phyloP scores from a whole-genome alignment of 768 basidiomycete genomes.

The Butyriboletus loyo region DNA sequence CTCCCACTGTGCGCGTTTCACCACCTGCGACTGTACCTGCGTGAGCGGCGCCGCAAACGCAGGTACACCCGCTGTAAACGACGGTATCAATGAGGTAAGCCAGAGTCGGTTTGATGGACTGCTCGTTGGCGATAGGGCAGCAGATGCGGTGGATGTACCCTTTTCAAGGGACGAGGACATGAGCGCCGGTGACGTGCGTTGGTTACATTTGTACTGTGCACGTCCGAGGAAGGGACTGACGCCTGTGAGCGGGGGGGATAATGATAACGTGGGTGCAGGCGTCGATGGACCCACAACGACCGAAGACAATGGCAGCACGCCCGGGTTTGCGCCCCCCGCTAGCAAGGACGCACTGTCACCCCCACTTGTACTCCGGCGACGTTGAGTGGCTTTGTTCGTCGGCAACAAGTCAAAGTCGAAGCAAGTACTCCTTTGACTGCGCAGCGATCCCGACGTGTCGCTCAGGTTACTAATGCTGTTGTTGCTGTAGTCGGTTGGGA shows the following conservation, averaged over 20 bases:
- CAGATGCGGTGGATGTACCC: neutral
- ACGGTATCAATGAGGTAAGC: conserved; percentile 22
- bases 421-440: conserved; percentile 15
- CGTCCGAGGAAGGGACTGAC: conserved; percentile 18
- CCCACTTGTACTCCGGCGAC: neutral
- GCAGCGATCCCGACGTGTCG: conserved; percentile 8
- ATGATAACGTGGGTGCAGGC: neutral
- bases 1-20: conserved; percentile 83
- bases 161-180: neutral
- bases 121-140: neutral
- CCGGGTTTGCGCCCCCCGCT: too few species aligned
- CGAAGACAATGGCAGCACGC: neutral
- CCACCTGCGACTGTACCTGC: conserved; percentile 61
- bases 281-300: neutral
- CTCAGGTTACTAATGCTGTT: conserved; percentile 7
- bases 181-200: conserved; percentile 2
- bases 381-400: neutral
- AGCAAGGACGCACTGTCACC: neutral
- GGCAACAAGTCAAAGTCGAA: conserved; percentile 32
- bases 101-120: neutral
- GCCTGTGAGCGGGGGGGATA: conserved; percentile 1
- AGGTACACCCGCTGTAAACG: conserved; percentile 48
- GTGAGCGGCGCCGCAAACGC: conserved; percentile 72
- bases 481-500: conserved; percentile 14
- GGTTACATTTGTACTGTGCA: conserved; percentile 31